A percentile compares a stretch with the other conserved stretches of the same genome.
Conservation (phyloP, 2,329 filamentous ascomycete species). For the Zymoseptoria tritici region DNA sequence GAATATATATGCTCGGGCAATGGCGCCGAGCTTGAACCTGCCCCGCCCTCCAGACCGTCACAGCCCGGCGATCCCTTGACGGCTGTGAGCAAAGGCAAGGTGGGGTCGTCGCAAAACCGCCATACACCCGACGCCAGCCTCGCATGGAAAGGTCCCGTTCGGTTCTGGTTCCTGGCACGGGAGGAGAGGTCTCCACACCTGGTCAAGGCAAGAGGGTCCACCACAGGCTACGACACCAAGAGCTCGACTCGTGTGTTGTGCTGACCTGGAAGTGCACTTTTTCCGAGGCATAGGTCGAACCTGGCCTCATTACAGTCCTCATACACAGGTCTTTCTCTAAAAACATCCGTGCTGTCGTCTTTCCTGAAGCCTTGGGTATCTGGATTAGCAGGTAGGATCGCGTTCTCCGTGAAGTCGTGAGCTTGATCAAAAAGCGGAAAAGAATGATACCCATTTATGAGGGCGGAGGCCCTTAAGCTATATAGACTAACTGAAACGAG, state of each 20-base stretch:
- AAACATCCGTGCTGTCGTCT: neutral
- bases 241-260: conserved; percentile 5
- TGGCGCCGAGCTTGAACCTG: no score
- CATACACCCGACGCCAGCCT: neutral
- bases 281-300: neutral
- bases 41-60: neutral
- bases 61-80: conserved; percentile 1
- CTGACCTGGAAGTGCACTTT: conserved; percentile 1
- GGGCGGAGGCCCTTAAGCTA: no score
- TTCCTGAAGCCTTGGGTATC: neutral
- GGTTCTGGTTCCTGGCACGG: neutral
- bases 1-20: neutral
- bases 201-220: neutral
- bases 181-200: neutral
- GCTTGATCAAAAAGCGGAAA: no score
- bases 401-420: neutral
- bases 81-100: neutral
- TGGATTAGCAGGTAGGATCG: neutral
- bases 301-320: neutral
- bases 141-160: neutral
- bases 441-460: no score
- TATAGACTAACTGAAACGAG: no score
- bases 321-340: neutral
- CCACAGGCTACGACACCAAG: conserved; percentile 1
- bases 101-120: neutral